Percentiles rank a stretch among this genome's conserved stretches.
phyloP scores from a whole-genome alignment of 352 stramenopile species.

The Pythium brachiatum region DNA sequence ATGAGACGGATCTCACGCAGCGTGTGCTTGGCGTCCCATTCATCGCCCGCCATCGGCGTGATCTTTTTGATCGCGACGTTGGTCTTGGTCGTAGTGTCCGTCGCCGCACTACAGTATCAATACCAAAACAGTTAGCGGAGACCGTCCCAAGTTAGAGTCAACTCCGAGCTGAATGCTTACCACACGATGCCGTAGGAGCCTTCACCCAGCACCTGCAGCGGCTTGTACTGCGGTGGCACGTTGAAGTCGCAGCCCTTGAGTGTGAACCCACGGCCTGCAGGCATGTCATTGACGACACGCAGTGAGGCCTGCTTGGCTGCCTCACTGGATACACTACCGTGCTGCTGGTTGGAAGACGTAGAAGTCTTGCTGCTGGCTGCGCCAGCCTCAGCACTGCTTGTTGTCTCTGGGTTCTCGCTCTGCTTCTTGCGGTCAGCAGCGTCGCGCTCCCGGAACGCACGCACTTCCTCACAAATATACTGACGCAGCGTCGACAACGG shows the following conservation, averaged over 20 bases:
- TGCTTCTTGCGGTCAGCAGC: constrained; percentile 32
- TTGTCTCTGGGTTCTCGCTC: constrained; percentile 18
- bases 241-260: constrained; percentile 87
- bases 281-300: constrained; percentile 55
- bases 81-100: constrained; percentile 62
- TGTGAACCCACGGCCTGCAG: constrained; percentile 58
- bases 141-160: neutral
- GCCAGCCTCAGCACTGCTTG: neutral
- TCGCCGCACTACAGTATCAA: constrained; percentile 46
- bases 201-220: constrained; percentile 86
- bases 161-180: constrained; percentile 19
- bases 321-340: neutral
- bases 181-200: constrained; percentile 93
- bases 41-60: constrained; percentile 87
- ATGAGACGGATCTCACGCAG: constrained; percentile 90
- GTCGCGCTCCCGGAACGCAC: constrained; percentile 47
- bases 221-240: constrained; percentile 74
- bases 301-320: constrained; percentile 2
- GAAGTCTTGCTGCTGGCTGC: neutral
- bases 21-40: constrained; percentile 90
- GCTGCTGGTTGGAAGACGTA: constrained; percentile 7
- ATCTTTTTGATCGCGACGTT: constrained; percentile 94
- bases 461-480: constrained; percentile 82
- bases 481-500: constrained; percentile 63
- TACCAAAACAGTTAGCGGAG: constrained; percentile 1